Evolutionary conservation across 148 eudicot species (phyloP).

Genomic region (Bassia scoparia): DNA sequence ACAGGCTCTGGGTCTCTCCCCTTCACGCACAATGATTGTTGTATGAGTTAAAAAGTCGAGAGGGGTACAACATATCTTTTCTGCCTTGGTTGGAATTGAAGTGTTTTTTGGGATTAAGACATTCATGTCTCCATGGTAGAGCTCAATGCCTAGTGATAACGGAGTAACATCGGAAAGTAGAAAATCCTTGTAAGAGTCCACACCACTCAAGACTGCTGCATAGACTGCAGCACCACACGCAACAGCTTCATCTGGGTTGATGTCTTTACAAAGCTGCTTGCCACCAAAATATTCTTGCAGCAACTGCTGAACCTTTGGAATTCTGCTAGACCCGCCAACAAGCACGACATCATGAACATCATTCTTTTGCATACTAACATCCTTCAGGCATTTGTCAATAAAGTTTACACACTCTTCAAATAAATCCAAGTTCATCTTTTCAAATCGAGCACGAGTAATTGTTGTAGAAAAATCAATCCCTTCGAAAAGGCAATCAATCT

Average conservation of each 20-base stretch:
- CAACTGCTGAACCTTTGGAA: slow-evolving; percentile 10
- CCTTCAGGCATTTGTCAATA: slow-evolving; percentile 3
- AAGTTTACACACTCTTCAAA: slow-evolving; percentile 1
- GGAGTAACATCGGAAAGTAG: slow-evolving; percentile 12
- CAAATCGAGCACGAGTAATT: slow-evolving; percentile 9
- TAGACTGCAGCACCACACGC: slow-evolving; percentile 16
- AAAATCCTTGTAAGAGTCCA: neutral
- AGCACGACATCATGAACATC: slow-evolving; percentile 18
- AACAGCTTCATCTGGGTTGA: slow-evolving; percentile 19
- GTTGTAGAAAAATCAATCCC: slow-evolving; percentile 1
- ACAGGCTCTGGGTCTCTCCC: slow-evolving; percentile 15
- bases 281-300: neutral
- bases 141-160: slow-evolving; percentile 5
- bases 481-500: slow-evolving; percentile 18
- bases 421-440: slow-evolving; percentile 3
- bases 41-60: neutral
- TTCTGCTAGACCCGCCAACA: slow-evolving; percentile 15
- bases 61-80: neutral
- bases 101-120: slow-evolving; percentile 16
- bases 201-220: slow-evolving; percentile 14
- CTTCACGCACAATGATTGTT: neutral
- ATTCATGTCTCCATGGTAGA: neutral
- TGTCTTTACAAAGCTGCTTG: slow-evolving; percentile 3
- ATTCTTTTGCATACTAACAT: neutral
- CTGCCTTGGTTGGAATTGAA: neutral